phyloP scores from a whole-genome alignment of 1,284 basidiomycete species.

The Schizophyllum amplum region DNA sequence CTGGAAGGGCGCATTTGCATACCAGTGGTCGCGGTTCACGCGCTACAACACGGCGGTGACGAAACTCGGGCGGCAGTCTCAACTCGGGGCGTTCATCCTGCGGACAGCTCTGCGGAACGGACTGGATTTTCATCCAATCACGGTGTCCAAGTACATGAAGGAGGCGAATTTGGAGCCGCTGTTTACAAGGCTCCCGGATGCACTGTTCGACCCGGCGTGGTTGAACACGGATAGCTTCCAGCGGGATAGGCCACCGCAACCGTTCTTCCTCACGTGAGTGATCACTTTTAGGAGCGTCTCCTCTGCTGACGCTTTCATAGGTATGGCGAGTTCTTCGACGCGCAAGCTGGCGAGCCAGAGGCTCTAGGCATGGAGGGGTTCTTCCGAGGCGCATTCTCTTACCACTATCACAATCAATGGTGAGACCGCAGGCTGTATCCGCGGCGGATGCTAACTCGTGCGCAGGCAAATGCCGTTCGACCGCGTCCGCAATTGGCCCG shows the following conservation, averaged over 20 bases:
- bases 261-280: constrained; percentile 69
- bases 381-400: constrained; percentile 80
- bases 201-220: constrained; percentile 84
- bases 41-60: constrained; percentile 78
- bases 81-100: constrained; percentile 69
- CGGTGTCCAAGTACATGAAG: constrained; percentile 69
- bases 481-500: constrained; percentile 83
- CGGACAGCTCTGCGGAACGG: constrained; percentile 70
- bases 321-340: constrained; percentile 76
- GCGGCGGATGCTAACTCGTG: background rate
- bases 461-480: constrained; percentile 93
- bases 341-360: constrained; percentile 59
- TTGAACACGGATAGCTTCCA: constrained; percentile 79
- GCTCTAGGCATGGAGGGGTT: constrained; percentile 79
- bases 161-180: constrained; percentile 70
- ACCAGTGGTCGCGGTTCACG: constrained; percentile 66
- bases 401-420: constrained; percentile 86
- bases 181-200: constrained; percentile 72
- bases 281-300: constrained; percentile 8
- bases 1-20: constrained; percentile 74
- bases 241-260: constrained; percentile 75
- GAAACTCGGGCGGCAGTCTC: constrained; percentile 63
- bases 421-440: constrained; percentile 21
- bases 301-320: constrained; percentile 25
- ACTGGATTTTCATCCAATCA: constrained; percentile 80